A percentile compares a stretch with the other conserved stretches of the same genome.
These are phyloP conservation scores for Neofusicoccum ribis DNA, from an alignment of 2,329 filamentous ascomycete species.

Conservation along the genomic window DNA sequence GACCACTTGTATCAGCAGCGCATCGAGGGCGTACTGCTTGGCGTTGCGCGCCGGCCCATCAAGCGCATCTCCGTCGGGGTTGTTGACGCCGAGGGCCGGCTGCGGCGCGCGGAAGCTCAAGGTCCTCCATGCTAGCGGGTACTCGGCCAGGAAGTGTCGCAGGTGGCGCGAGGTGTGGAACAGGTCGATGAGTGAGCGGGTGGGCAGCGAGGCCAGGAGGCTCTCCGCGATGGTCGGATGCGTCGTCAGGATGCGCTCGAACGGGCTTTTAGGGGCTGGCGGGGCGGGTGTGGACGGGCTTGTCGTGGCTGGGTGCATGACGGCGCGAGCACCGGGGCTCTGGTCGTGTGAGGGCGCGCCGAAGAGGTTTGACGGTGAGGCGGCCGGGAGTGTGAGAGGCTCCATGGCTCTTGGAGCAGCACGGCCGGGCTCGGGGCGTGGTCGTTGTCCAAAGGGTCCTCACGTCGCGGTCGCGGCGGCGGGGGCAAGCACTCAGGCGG, in stretches of 20 bases:
- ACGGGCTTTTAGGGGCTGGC: constrained; percentile 31
- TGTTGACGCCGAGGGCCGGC: constrained; percentile 34
- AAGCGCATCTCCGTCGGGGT: constrained; percentile 41
- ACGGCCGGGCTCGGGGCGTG: not conserved
- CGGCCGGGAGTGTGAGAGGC: constrained; percentile 6
- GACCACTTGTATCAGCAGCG: constrained; percentile 57
- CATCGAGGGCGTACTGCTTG: constrained; percentile 59
- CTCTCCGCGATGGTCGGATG: constrained; percentile 61
- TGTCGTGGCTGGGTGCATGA: not conserved
- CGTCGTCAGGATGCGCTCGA: constrained; percentile 57
- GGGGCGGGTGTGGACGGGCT: not conserved
- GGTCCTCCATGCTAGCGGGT: constrained; percentile 62
- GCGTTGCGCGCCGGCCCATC: constrained; percentile 50
- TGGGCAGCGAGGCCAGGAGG: constrained; percentile 58
- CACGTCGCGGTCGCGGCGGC: constrained; percentile 6
- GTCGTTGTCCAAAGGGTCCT: not conserved
- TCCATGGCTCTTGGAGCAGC: constrained; percentile 2
- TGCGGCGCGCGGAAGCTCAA: constrained; percentile 58
- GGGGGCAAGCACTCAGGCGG: not conserved
- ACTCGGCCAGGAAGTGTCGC: constrained; percentile 54
- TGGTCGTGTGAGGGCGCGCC: constrained; percentile 2
- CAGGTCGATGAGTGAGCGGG: constrained; percentile 56
- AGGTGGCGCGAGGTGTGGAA: constrained; percentile 60
- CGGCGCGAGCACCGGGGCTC: not conserved
- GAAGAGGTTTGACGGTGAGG: constrained; percentile 14